phyloP scores from a whole-genome alignment of 345 rosid genomes.

The Eucalyptus sp. region DNA sequence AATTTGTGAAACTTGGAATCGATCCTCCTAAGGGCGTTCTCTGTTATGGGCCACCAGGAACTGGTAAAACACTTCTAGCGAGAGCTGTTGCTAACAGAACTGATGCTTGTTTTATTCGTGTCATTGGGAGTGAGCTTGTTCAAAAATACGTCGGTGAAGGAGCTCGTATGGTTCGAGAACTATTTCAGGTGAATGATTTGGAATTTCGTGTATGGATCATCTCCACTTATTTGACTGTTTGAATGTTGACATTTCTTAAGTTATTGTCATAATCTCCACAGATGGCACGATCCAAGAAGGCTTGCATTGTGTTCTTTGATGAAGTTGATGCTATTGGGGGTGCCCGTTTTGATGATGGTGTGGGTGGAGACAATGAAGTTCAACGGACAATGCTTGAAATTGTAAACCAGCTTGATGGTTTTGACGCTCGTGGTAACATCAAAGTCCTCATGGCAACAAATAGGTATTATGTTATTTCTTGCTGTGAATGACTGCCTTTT shows the following conservation, averaged over 20 bases:
- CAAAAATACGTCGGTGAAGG: constrained; percentile 99
- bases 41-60: constrained; percentile 98
- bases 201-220: not conserved
- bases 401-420: constrained; percentile 85
- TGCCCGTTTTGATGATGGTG: constrained; percentile 81
- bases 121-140: constrained; percentile 97
- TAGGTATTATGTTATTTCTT: constrained; percentile 27
- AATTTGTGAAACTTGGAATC: constrained; percentile 96
- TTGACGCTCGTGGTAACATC: constrained; percentile 93
- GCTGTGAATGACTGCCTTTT: not conserved
- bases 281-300: constrained; percentile 90
- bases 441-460: constrained; percentile 99
- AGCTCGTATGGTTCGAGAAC: constrained; percentile 96
- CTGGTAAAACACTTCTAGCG: constrained; percentile 89
- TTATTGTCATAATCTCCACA: constrained; percentile 2
- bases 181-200: constrained; percentile 61
- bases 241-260: not conserved
- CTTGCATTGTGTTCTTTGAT: constrained; percentile 81
- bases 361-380: constrained; percentile 73
- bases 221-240: not conserved
- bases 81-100: constrained; percentile 99
- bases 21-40: constrained; percentile 99
- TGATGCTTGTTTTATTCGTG: constrained; percentile 97
- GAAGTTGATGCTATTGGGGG: constrained; percentile 86
- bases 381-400: constrained; percentile 90